Evolutionary conservation across 768 basidiomycete species (phyloP), one percentile per base, ranked within the genome.

Genomic region (Tylopilus rubrobrunneus): DNA sequence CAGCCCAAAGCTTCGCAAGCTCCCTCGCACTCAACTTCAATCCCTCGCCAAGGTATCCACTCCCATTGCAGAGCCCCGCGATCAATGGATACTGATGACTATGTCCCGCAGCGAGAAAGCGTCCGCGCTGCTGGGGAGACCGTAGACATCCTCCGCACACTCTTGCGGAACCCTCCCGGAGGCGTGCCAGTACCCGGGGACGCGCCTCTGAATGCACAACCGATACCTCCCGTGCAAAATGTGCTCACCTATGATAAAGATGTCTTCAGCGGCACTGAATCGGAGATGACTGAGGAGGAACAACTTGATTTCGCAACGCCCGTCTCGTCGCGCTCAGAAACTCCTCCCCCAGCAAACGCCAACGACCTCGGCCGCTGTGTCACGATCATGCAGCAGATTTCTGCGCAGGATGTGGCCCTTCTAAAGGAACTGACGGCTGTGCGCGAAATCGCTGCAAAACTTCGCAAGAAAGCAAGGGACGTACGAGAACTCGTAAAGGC

Each of bases 101-200:
- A 2, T 21, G 29, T 37, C 31, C 23, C 43, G 1, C 42, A 71
- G 69, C 51, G 54, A 58, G 62, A 71, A 52, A 39, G 53, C 10
- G 33, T 70, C 19, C 59, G 60, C n/a, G 67, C 66, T 0, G 52
- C 63, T 17, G 66, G 59, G 3, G 66, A 66, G 56, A 67, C 1
- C 41, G 57, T 31, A 7, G 59, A 69, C 64, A 51, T 10, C 53
- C 17, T 23, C 40, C 25, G 39, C 11, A 15, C 10, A 10, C 19
- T 43, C 15, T 45, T 7, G 43, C 25, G 5, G 25, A 25, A 25
- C 25, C 5, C 25, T 25, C 5, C 5, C 5, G 5, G 5, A 2
- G 5, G 25, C n/a, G 5, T 5, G 3, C 5, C 25, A 5, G 5
- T 2, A 2, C 5, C 25, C 25, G 5, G 25, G 5, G 5, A 5